Conservation (phyloP, 306 rosid genomes). For the Gynostemma pentaphyllum region DNA sequence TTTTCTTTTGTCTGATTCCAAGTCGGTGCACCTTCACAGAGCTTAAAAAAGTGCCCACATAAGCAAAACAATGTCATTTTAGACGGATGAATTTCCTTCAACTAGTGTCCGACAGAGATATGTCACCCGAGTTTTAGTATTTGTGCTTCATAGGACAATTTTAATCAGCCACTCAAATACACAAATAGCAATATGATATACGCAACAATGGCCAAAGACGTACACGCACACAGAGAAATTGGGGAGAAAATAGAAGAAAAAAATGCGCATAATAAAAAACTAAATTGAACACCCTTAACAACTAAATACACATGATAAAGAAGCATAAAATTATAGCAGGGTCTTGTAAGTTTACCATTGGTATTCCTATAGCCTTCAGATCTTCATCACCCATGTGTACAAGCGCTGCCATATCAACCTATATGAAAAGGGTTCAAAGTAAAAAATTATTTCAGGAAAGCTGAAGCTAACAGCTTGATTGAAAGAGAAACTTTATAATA, state of each 20-base stretch:
- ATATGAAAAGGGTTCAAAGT: constrained; percentile 16
- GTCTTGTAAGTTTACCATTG: constrained; percentile 51
- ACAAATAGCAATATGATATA: not conserved
- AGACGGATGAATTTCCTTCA: not conserved
- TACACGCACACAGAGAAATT: not conserved
- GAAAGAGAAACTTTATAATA: constrained; percentile 5
- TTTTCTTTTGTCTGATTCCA: not conserved
- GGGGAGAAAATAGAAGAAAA: not conserved
- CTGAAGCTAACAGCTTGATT: constrained; percentile 8
- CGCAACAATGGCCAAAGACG: not conserved
- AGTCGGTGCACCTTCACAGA: not conserved
- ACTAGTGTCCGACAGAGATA: no score
- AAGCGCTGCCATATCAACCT: constrained; percentile 98
- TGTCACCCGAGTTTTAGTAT: no score
- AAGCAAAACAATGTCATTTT: not conserved
- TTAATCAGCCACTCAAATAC: not conserved
- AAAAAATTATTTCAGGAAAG: not conserved
- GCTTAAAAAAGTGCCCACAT: not conserved
- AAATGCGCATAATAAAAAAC: not conserved
- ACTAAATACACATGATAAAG: not conserved
- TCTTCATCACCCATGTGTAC: constrained; percentile 96
- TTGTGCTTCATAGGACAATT: no score
- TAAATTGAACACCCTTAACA: not conserved
- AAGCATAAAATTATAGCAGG: not conserved
- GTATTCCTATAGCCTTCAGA: constrained; percentile 92